Base-by-base conservation (phyloP, 2,329 filamentous ascomycete species). In the Esteya vermicola region DNA sequence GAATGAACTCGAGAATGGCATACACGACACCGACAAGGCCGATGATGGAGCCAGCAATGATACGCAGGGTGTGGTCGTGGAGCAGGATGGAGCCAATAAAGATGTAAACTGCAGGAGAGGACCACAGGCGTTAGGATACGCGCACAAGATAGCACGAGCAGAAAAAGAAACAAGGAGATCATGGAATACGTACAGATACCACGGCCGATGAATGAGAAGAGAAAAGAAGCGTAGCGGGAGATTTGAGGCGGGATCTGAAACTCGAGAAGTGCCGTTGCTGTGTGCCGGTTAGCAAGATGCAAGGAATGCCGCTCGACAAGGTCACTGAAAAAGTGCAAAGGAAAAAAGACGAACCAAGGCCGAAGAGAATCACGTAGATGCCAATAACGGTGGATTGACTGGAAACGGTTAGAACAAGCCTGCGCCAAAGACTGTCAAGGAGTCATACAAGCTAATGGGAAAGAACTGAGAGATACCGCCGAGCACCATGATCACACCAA, bases 151-250 rank as follows among this genome's bases (percentile, higher is more conserved):
- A 16, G 20, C 4, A 14, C 13, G 9, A 16, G 22, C 21, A 27
- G 33, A n/a, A 16, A 30, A 4, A n/a, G 19, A 21, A 23, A n/a
- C 2, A 14, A 16, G 28, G 19, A 28, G 18, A n/a, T n/a, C 13
- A 31, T 13, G 33, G 19, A 9, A 27, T n/a, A 35, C 85, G 64
- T 76, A 94, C 88, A 96, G 58, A 85, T 70, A 62, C 91, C 91
- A 57, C 91, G 86, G 46, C 91, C 91, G 51, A 96, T 65, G 71
- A 98, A 96, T 43, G 85, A 93, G 70, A 96, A 96, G 62, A 96
- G 79, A 70, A 98, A 98, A 10, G 85, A 93, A 40, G 86, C 89
- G 67, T 96, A 94, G 64, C 85, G 81, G 43, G 86, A 81, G 40
- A 94, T 72, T 59, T 94, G 88, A 44, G 88, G 85, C 38, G 91